Conservation (phyloP, 2,329 filamentous ascomycete species). For the Lasiodiplodia citricola region DNA sequence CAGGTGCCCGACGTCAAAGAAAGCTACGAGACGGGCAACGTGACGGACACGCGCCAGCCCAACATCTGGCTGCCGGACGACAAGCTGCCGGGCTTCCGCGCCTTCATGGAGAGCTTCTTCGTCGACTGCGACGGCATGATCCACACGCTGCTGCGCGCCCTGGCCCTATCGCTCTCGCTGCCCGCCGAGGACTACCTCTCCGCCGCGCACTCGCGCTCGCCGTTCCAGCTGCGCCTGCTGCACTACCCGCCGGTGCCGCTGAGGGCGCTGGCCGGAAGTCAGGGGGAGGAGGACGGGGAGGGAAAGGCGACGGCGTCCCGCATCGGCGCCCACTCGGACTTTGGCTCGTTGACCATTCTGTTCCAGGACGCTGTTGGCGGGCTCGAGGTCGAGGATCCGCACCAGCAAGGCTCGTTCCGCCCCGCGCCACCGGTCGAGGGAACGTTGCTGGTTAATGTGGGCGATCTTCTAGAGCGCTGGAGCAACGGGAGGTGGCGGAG, state of each 20-base stretch:
- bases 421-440: constrained; percentile 38
- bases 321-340: constrained; percentile 51
- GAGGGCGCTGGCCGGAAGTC: constrained; percentile 32
- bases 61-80: constrained; percentile 51
- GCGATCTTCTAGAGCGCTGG: constrained; percentile 49
- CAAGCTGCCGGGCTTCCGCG: constrained; percentile 45
- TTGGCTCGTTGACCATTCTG: constrained; percentile 48
- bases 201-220: constrained; percentile 34
- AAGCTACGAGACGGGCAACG: constrained; percentile 41
- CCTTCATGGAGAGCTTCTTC: constrained; percentile 38
- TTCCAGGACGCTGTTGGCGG: constrained; percentile 51
- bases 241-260: constrained; percentile 46
- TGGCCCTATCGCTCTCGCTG: constrained; percentile 36
- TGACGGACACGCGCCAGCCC: constrained; percentile 36
- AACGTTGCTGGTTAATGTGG: constrained; percentile 47
- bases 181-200: constrained; percentile 29
- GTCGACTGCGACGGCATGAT: constrained; percentile 26
- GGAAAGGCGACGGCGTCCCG: constrained; percentile 33
- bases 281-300: background rate
- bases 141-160: constrained; percentile 35
- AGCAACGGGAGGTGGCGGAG: constrained; percentile 43
- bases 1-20: constrained; percentile 42
- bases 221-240: constrained; percentile 44
- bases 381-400: constrained; percentile 45
- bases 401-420: constrained; percentile 35